phyloP scores from a whole-genome alignment of 2,329 filamentous ascomycete genomes.

The Cordyceps pruinosa region DNA sequence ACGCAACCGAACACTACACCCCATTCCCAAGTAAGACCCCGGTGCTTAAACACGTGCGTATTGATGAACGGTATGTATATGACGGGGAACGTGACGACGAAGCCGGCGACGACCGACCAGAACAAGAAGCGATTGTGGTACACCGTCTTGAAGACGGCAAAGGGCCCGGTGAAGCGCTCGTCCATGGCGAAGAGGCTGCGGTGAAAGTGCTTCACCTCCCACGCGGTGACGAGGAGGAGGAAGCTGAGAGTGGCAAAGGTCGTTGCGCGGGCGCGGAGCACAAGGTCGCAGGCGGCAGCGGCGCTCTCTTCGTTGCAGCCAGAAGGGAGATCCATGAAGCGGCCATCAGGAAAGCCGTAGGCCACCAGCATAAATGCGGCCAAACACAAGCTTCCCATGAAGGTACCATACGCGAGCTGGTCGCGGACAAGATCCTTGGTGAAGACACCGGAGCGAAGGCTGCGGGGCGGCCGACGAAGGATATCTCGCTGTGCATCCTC shows the following conservation, averaged over 20 bases:
- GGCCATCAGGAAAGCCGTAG: conserved; percentile 40
- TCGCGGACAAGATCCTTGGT: conserved; percentile 58
- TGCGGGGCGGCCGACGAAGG: conserved; percentile 57
- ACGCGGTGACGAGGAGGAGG: conserved; percentile 60
- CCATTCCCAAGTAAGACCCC: conserved; percentile 65
- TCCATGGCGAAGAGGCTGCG: conserved; percentile 64
- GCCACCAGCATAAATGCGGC: conserved; percentile 54
- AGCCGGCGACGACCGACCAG: conserved; percentile 54
- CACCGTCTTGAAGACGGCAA: conserved; percentile 52
- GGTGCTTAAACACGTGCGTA: conserved; percentile 61
- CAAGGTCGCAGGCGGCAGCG: conserved; percentile 41
- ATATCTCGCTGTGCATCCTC: conserved; percentile 64
- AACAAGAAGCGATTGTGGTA: conserved; percentile 64
- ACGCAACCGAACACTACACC: conserved; percentile 56
- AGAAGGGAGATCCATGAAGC: conserved; percentile 41
- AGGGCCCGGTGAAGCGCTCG: conserved; percentile 39
- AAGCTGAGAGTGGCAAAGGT: conserved; percentile 65
- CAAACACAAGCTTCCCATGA: conserved; percentile 56
- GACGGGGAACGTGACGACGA: conserved; percentile 53
- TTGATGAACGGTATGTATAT: conserved; percentile 64
- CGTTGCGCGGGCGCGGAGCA: conserved; percentile 60
- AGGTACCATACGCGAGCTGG: conserved; percentile 59
- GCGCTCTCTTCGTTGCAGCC: conserved; percentile 52
- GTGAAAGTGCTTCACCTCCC: conserved; percentile 67
- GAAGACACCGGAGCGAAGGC: conserved; percentile 54